Conservation (phyloP, 2,329 filamentous ascomycete genomes). For the Dactylellina parvicollis region DNA sequence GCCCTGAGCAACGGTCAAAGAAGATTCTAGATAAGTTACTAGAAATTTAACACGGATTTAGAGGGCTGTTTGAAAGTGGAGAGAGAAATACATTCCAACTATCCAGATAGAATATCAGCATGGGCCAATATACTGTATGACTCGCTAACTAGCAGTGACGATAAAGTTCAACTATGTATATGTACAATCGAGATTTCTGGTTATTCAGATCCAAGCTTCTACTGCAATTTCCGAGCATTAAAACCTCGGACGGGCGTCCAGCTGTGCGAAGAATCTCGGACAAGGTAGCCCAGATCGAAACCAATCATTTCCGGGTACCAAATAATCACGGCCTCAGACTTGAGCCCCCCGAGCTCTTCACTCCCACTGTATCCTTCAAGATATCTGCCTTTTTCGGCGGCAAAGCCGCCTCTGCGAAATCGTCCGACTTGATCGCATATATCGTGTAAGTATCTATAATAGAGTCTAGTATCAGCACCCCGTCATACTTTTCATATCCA, state of each 20-base stretch:
- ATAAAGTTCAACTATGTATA: neutral
- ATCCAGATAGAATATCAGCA: neutral
- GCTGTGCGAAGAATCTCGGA: too few species aligned
- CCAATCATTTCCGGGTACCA: neutral
- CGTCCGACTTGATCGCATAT: conserved; percentile 88
- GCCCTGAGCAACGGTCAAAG: too few species aligned
- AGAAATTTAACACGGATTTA: too few species aligned
- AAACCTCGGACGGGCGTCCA: too few species aligned
- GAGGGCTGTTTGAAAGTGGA: neutral
- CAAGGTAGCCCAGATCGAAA: neutral
- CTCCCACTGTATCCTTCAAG: conserved; percentile 22
- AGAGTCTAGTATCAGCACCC: conserved; percentile 2
- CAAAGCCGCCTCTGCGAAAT: conserved; percentile 94
- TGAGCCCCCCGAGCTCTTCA: conserved; percentile 5
- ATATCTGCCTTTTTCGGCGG: conserved; percentile 67
- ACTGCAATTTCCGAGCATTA: too few species aligned
- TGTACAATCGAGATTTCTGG: neutral
- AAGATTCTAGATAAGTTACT: too few species aligned
- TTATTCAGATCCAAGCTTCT: too few species aligned
- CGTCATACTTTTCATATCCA: neutral
- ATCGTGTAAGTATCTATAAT: conserved; percentile 75
- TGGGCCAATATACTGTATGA: conserved; percentile 1
- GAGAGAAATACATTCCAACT: neutral
- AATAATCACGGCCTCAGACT: conserved; percentile 18
- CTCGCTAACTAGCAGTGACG: neutral